phyloP scores from a whole-genome alignment of 2,329 filamentous ascomycete species.

The Coniochaeta sp. region DNA sequence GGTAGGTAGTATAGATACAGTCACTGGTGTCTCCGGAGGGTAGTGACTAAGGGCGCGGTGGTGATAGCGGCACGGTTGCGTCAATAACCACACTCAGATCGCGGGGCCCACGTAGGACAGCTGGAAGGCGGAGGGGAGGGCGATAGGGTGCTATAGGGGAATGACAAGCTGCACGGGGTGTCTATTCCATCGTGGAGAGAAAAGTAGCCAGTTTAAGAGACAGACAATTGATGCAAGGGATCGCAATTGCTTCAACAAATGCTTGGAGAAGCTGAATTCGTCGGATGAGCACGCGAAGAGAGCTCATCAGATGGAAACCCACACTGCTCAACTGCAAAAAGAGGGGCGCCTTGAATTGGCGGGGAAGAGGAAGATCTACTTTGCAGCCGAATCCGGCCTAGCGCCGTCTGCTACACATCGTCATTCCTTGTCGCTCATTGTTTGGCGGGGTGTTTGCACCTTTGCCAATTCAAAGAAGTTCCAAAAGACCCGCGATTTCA shows the following conservation, averaged over 20 bases:
- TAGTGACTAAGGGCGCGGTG: too few relatives aligned
- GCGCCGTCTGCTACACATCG: background rate
- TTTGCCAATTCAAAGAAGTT: background rate
- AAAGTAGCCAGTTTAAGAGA: too few relatives aligned
- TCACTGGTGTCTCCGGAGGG: too few relatives aligned
- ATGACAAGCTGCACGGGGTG: too few relatives aligned
- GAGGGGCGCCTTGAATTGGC: background rate
- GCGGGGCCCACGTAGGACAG: too few relatives aligned
- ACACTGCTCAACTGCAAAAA: background rate
- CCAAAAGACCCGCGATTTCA: background rate
- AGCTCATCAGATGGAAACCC: background rate
- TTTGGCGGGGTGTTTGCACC: background rate
- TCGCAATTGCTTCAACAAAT: background rate
- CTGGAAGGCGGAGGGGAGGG: too few relatives aligned
- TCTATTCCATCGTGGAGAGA: too few relatives aligned
- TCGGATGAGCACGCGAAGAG: background rate
- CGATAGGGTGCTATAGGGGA: too few relatives aligned
- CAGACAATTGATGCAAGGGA: too few relatives aligned
- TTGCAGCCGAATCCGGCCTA: background rate
- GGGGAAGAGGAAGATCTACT: background rate
- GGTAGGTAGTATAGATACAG: too few relatives aligned
- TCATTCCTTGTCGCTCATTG: background rate
- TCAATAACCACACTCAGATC: background rate
- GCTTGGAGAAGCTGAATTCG: background rate
- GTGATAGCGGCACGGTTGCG: slow-evolving; percentile 1